A percentile compares a stretch with the other conserved stretches of the same genome.
Conservation (phyloP, 2,329 filamentous ascomycete genomes). For the Cytospora paraplurivora region DNA sequence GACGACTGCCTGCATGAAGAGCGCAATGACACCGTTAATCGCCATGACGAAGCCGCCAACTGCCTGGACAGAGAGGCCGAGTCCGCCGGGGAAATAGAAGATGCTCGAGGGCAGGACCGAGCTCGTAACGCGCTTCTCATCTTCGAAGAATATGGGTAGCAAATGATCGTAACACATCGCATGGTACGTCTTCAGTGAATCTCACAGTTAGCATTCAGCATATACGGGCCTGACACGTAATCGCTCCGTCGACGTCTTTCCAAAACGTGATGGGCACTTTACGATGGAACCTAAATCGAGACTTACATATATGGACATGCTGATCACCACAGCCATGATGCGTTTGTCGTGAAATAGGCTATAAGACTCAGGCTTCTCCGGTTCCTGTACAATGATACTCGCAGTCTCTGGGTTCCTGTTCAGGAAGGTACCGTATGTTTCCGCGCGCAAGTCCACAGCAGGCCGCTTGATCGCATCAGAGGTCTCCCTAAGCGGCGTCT, state of each 20-base stretch:
- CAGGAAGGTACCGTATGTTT: constrained; percentile 76
- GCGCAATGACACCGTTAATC: constrained; percentile 52
- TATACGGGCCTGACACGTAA: neutral
- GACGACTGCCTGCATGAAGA: constrained; percentile 61
- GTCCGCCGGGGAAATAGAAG: constrained; percentile 62
- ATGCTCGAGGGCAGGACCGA: constrained; percentile 41
- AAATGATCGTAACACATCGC: constrained; percentile 94
- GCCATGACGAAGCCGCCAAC: constrained; percentile 56
- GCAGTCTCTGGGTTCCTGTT: constrained; percentile 44
- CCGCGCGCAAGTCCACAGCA: constrained; percentile 72
- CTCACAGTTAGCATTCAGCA: constrained; percentile 4
- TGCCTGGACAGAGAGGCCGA: constrained; percentile 63
- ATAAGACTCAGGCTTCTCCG: constrained; percentile 36
- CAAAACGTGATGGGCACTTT: neutral
- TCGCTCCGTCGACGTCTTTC: neutral
- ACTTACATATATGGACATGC: constrained; percentile 72
- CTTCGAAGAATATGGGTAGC: constrained; percentile 89
- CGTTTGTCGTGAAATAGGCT: constrained; percentile 56
- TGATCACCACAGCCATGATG: constrained; percentile 76
- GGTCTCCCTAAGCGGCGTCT: constrained; percentile 75
- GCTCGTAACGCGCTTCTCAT: constrained; percentile 54
- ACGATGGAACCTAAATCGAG: neutral
- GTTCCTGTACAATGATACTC: constrained; percentile 43
- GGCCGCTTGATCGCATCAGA: constrained; percentile 74
- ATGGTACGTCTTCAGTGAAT: constrained; percentile 66